Conservation (phyloP, 2,329 filamentous ascomycete genomes). For the Arachnopeziza araneosa region DNA sequence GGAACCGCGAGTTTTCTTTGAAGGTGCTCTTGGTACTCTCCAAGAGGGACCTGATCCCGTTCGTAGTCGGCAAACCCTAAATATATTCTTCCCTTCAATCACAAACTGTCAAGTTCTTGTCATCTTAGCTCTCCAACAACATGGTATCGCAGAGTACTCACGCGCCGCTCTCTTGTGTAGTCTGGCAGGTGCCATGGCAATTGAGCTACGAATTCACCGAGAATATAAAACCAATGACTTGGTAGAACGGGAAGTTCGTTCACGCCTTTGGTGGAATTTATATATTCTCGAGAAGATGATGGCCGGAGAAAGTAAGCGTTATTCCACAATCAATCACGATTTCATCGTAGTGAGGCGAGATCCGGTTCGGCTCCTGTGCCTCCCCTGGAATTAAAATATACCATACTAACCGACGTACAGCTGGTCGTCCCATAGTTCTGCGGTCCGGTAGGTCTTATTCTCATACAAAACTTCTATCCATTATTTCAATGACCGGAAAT, state of each 20-base stretch:
- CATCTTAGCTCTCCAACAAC: slow-evolving; percentile 27
- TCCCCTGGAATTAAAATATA: too few relatives aligned
- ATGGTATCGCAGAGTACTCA: slow-evolving; percentile 28
- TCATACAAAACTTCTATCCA: too few relatives aligned
- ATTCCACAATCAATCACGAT: too few relatives aligned
- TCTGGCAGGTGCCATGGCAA: slow-evolving; percentile 27
- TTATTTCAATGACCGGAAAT: too few relatives aligned
- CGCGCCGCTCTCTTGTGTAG: slow-evolving; percentile 25
- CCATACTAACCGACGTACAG: too few relatives aligned
- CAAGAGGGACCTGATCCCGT: slow-evolving; percentile 9
- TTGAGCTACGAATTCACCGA: slow-evolving; percentile 27
- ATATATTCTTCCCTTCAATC: slow-evolving; percentile 24
- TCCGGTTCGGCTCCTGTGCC: too few relatives aligned
- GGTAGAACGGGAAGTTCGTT: slow-evolving; percentile 23
- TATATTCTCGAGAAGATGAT: slow-evolving; percentile 31
- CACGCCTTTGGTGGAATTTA: slow-evolving; percentile 30
- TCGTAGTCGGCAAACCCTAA: slow-evolving; percentile 10
- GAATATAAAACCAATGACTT: slow-evolving; percentile 18
- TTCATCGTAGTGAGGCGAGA: too few relatives aligned
- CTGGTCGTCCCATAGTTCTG: slow-evolving; percentile 24
- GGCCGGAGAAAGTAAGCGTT: slow-evolving; percentile 18
- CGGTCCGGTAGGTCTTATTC: too few relatives aligned
- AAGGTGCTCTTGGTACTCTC: slow-evolving; percentile 20
- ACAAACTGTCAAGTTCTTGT: slow-evolving; percentile 26
- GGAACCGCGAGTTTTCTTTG: slow-evolving; percentile 20